Evolutionary conservation across 352 stramenopile genomes (phyloP), one percentile per base, ranked within the genome.

Genomic region (Pythium apleroticum): DNA sequence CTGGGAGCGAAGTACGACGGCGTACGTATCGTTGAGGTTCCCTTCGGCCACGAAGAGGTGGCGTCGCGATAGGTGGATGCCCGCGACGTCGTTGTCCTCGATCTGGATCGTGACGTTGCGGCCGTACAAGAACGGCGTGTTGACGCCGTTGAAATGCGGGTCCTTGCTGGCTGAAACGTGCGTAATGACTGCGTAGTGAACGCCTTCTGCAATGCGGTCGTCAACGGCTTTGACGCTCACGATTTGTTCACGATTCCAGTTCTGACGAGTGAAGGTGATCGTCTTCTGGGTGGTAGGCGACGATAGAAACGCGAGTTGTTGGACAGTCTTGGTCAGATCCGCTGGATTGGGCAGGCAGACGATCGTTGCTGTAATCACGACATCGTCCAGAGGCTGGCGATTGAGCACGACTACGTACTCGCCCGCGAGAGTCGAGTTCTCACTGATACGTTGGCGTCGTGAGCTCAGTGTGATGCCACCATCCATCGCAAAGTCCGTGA

Each of bases 321-420:
- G 71, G n/a, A 88, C 62, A 0, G 25, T 19, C 19, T 12, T 69
- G 22, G 6, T 59, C 31, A 24, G 37, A 72, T 65, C 46, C 3
- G 31, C 45, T 4, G 75, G 71, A 19, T 89, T 60, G 0, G 55
- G 27, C 0, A 83, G 48, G 9, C 68, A 71, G 0, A 88, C 71
- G n/a, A 88, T 74, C 10, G 74, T 39, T 0, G 80, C 80, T 10
- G 60, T 57, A 17, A 93, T 58, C 0, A 58, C 74, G 0, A 93
- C 84, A 52, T 80, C 57, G 4, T 73, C 65, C 0, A 89, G 68
- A 4, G 84, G 84, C 28, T 81, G 69, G 5, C 81, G 79, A 39
- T 93, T 93, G 20, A 93, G 60, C 19, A 91, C 81, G 37, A 93
- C 67, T 0, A 71, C 74, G 68, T 90, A 93, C 48, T 88, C 76